Evolutionary conservation across 2,329 filamentous ascomycete species (phyloP), one percentile per base, ranked within the genome.

Genomic region (Arthrobotrys musiformis): DNA sequence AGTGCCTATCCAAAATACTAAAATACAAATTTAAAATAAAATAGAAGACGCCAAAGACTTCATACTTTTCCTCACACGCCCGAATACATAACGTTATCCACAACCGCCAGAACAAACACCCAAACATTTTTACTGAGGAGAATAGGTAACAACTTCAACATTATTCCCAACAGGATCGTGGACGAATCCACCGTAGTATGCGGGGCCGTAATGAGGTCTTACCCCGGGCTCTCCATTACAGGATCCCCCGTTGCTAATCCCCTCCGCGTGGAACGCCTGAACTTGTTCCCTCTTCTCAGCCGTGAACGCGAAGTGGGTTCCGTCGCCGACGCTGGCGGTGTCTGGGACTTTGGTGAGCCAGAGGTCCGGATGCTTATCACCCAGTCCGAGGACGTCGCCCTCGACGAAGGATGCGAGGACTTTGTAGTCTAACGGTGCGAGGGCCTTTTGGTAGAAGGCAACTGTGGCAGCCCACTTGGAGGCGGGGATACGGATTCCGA

Each of bases 151-250:
- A 58, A 70, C 48, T 26, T 76, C 72, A 19, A 76, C 64, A 26
- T 76, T 76, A 28, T 76, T 76, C 17, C 72, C 72, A 40, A n/a
- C 46, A 13, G 72, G 72, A n/a, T 76, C 72, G 13, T 58, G 5
- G 24, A 76, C 58, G 33, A 64, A 76, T 8, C 26, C 72, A 1
- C 28, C 72, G 28, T 60, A 76, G 24, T 76, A 76, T 7, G 33
- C 58, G 13, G 63, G 63, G 9, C 64, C 64, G 26, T 69, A 76
- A 22, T 69, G 46, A 1, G 72, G 56, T 19, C 72, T 62, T 15
- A 28, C 17, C 8, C 72, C 72, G 1, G 72, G 24, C 8, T 44
- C 11, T n/a, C 72, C 72, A 30, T 76, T 76, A 24, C 48, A 64
- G 13, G 56, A 69, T 1, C 72, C 72, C 4, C 72, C 72, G 17